Conservation (phyloP, 2,329 filamentous ascomycete genomes). For the Verticillium alfalfae region DNA sequence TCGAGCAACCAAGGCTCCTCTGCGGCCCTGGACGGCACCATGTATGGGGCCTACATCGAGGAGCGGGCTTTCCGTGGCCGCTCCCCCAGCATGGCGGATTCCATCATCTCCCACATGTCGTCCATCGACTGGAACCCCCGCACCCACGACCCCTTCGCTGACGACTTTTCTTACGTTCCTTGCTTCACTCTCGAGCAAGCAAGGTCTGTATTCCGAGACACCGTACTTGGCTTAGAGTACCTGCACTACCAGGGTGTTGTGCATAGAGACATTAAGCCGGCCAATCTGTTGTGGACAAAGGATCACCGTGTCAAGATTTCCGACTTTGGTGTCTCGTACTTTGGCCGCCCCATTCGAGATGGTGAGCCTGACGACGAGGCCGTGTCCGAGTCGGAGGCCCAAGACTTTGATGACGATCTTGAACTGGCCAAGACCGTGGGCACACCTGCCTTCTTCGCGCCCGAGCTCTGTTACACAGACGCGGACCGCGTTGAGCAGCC, state of each 20-base stretch:
- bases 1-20: conserved; percentile 43
- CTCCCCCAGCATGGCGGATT: conserved; percentile 77
- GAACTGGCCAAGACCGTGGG: conserved; percentile 98
- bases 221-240: conserved; percentile 88
- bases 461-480: conserved; percentile 90
- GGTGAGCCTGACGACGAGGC: conserved; percentile 72
- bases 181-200: conserved; percentile 84
- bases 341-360: conserved; percentile 80
- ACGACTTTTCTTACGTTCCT: conserved; percentile 89
- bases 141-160: conserved; percentile 63
- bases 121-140: conserved; percentile 54
- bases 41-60: conserved; percentile 65
- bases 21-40: conserved; percentile 66
- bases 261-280: conserved; percentile 80
- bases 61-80: conserved; percentile 59
- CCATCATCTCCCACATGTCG: conserved; percentile 65
- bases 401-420: conserved; percentile 84
- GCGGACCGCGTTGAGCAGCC: conserved; percentile 57
- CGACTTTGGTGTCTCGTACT: conserved; percentile 97
- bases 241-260: conserved; percentile 83
- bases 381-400: conserved; percentile 74
- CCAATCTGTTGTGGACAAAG: conserved; percentile 82
- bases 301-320: conserved; percentile 93
- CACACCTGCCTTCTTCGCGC: conserved; percentile 95
- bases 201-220: conserved; percentile 83